Conservation (phyloP, 768 basidiomycete species). For the Neoboletus brunneissimus region DNA sequence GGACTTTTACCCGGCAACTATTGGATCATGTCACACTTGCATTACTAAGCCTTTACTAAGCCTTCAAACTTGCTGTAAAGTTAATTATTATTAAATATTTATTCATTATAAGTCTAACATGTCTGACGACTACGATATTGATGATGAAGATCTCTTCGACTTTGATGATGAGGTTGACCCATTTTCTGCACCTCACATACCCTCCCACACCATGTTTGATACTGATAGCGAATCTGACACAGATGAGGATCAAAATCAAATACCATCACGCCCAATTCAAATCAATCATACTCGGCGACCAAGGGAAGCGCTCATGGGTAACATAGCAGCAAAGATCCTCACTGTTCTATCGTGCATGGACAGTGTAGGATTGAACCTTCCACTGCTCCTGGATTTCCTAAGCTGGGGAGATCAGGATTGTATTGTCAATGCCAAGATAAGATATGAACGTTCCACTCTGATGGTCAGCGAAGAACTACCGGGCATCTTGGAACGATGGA, state of each 20-base stretch:
- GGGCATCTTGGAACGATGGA: not conserved
- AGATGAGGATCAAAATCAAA: not conserved
- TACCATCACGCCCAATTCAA: not conserved
- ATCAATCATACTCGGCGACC: not conserved
- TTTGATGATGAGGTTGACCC: not conserved
- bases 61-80: too few species aligned
- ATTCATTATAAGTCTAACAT: too few species aligned
- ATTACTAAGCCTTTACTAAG: too few species aligned
- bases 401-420: conserved; percentile 2
- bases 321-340: not conserved
- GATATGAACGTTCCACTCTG: not conserved
- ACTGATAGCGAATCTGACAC: not conserved
- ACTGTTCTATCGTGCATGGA: not conserved
- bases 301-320: not conserved
- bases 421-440: not conserved
- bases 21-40: too few species aligned
- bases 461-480: not conserved
- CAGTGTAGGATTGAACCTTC: not conserved
- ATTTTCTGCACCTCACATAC: not conserved
- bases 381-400: not conserved
- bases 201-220: not conserved
- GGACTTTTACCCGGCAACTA: too few species aligned
- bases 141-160: not conserved
- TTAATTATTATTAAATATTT: too few species aligned
- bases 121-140: too few species aligned